Conservation (phyloP, 2,329 filamentous ascomycete genomes). For the Diaporthe aspalathi region DNA sequence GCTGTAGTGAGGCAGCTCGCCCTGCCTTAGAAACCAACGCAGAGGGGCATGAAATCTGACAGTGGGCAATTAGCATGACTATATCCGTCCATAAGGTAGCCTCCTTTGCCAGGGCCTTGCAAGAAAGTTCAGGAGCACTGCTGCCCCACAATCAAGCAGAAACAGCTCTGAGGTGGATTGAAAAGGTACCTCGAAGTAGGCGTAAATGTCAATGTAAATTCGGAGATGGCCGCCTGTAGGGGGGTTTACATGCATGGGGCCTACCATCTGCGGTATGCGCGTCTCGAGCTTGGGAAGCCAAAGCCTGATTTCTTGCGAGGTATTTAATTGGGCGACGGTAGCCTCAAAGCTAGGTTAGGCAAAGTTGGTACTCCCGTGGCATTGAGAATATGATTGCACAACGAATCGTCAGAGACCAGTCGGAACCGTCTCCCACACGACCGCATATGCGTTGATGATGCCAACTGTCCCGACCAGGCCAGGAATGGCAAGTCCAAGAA, state of each 20-base stretch:
- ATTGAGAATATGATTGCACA: neutral
- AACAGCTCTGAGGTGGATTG: too few relatives aligned
- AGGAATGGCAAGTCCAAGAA: neutral
- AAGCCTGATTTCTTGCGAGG: neutral
- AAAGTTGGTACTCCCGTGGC: neutral
- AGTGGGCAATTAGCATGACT: neutral
- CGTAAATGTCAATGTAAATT: neutral
- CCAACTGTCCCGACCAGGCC: too few relatives aligned
- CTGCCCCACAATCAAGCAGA: neutral
- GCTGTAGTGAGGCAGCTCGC: too few relatives aligned
- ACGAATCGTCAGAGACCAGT: neutral
- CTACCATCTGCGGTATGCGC: neutral
- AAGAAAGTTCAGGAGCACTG: neutral
- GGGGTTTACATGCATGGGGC: neutral
- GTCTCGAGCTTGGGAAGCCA: neutral
- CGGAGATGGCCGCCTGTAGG: too few relatives aligned
- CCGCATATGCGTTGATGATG: neutral
- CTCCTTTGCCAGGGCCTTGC: neutral
- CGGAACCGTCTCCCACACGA: neutral
- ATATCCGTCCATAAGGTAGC: rapidly evolving
- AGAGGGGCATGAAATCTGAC: neutral
- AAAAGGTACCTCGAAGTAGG: neutral
- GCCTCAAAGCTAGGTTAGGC: neutral
- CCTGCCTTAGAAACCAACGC: too few relatives aligned
- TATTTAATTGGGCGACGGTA: neutral